A percentile compares a stretch with the other conserved stretches of the same genome.
Evolutionary conservation across 2,329 filamentous ascomycete species (phyloP).

Genomic region (Fusarium burgessii): DNA sequence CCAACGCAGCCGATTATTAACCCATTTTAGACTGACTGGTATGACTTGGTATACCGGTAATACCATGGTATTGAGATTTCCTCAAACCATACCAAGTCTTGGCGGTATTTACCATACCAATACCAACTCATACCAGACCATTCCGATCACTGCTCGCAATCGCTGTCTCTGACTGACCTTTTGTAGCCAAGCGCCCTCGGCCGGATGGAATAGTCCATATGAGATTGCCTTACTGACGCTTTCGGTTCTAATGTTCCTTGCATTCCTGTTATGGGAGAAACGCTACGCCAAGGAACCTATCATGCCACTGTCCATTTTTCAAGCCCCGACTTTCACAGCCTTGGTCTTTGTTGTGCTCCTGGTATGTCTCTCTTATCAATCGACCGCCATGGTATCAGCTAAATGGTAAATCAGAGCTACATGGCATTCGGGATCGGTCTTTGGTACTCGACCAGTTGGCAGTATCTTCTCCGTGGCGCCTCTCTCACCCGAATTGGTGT

Average conservation of each 20-base stretch:
- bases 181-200: constrained; percentile 55
- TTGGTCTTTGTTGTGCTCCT: constrained; percentile 59
- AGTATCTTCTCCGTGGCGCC: constrained; percentile 57
- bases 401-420: constrained; percentile 46
- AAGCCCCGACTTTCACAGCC: constrained; percentile 57
- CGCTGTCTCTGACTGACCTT: fast-evolving
- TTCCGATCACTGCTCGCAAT: no score
- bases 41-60: no score
- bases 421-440: constrained; percentile 61
- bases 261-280: constrained; percentile 58
- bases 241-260: constrained; percentile 46
- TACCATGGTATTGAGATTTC: no score
- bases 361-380: neutral
- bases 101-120: no score
- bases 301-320: constrained; percentile 59
- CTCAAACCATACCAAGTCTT: no score
- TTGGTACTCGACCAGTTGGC: constrained; percentile 62
- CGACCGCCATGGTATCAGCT: neutral
- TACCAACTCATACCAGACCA: no score
- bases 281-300: constrained; percentile 56
- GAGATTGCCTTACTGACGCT: constrained; percentile 55
- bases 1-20: no score
- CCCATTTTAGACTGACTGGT: no score
- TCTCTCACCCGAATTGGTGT: constrained; percentile 43
- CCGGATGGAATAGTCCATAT: constrained; percentile 59